Evolutionary conservation across 345 rosid species (phyloP), one percentile per base, ranked within the genome.

Genomic region (Eutrema yunnanense): DNA sequence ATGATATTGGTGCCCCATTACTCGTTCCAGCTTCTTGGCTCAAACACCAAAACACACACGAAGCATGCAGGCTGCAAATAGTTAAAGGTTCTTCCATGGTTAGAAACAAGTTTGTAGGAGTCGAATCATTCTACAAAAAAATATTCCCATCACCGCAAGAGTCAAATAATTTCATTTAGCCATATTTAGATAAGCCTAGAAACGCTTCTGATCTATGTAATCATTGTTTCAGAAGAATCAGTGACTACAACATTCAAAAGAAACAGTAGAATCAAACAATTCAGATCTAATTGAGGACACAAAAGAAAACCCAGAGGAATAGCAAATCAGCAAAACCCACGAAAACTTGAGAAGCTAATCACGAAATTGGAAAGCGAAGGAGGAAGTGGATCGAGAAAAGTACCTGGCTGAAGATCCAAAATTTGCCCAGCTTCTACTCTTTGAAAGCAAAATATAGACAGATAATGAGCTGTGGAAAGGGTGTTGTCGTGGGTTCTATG

Each of bases 1-100:
- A 52, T 70, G 54, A 63, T 79, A 81, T 36, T 84, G 73, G 54
- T 73, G 80, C 81, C 82, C 84, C 90, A 87, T 88, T 32, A 47
- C 71, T 67, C 65, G 70, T 71, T 61, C 67, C 78, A 72, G 71
- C 50, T 60, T 71, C 77, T 81, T 69, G 4, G 22, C 14, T 67
- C 41, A 75, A 71, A 42, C 62, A 57, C 61, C 11, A 43, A 33
- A 51, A 48, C 59, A 59, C 69, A 72, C 13, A 34, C 42, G 59
- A 50, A 58, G 44, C 73, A 71, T 77, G 41, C 55, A 71, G 55
- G 62, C 80, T 77, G 80, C 68, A 67, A 66, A 74, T 19, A 4
- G 30, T 8, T 50, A 22, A 48, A 58, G 50, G 8, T n/a, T 22
- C 2, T 30, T 48, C 32, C 78, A 58, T 37, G 51, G 27, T 73